phyloP scores from a whole-genome alignment of 176 grass and related monocot species.

The Sorghum bicolor region DNA sequence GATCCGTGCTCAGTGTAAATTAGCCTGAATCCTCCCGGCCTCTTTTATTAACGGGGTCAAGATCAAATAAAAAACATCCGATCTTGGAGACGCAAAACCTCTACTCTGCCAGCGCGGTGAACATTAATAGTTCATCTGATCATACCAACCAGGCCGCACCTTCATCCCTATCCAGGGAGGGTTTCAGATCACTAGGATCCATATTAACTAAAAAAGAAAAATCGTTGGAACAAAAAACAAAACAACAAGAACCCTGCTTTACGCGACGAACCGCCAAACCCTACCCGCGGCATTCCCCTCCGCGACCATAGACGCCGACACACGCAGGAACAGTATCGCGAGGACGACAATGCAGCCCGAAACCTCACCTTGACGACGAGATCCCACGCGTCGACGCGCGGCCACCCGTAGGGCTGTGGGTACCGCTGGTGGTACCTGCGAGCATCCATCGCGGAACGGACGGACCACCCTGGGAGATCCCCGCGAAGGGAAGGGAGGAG shows the following conservation, averaged over 20 bases:
- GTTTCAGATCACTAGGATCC: neutral
- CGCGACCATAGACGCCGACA: neutral
- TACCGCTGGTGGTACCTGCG: neutral
- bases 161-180: neutral
- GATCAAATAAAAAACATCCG: neutral
- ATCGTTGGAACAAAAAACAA: neutral
- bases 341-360: neutral
- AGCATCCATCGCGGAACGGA: conserved; percentile 26
- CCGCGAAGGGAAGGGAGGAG: neutral
- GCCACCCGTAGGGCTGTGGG: neutral
- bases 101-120: neutral
- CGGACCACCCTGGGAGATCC: neutral
- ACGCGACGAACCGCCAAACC: neutral
- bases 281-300: neutral
- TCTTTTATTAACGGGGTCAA: neutral
- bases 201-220: neutral
- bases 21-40: neutral
- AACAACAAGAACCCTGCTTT: neutral
- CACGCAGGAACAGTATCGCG: too few relatives aligned
- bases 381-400: conserved; percentile 17
- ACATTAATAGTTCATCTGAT: neutral
- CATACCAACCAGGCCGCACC: neutral
- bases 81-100: neutral
- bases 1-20: neutral
- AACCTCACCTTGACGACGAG: conserved; percentile 59